Conservation (phyloP, 768 basidiomycete species). For the Myochromella boudieri region DNA sequence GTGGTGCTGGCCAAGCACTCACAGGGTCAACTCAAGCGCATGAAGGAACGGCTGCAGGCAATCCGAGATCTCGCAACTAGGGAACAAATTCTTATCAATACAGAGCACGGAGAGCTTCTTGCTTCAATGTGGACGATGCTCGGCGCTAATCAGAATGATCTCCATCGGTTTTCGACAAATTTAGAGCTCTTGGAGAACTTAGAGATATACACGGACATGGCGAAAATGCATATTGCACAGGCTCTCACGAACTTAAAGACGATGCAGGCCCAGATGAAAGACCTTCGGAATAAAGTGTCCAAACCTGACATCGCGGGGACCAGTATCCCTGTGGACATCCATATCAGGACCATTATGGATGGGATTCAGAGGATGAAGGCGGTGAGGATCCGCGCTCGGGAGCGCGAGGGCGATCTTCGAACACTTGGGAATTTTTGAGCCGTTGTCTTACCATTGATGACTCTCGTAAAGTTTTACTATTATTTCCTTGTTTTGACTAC, state of each 20-base stretch:
- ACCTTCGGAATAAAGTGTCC: conserved; percentile 46
- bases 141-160: conserved; percentile 40
- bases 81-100: conserved; percentile 35
- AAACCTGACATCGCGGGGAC: conserved; percentile 45
- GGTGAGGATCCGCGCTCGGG: conserved; percentile 33
- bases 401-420: conserved; percentile 24
- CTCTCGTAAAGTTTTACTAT: background rate
- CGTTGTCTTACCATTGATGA: background rate
- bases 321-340: conserved; percentile 51
- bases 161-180: conserved; percentile 33
- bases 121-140: conserved; percentile 50
- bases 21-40: conserved; percentile 37
- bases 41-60: conserved; percentile 40
- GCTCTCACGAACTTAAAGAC: conserved; percentile 42
- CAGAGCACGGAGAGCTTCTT: conserved; percentile 38
- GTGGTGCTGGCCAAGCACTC: conserved; percentile 43
- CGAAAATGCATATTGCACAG: conserved; percentile 44
- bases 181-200: conserved; percentile 38
- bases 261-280: conserved; percentile 54
- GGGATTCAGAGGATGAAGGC: conserved; percentile 45
- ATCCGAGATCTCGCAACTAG: conserved; percentile 41
- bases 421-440: conserved; percentile 9
- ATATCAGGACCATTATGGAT: conserved; percentile 46
- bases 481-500: too few relatives aligned
- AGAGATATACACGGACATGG: conserved; percentile 39